Evolutionary conservation across 2,329 filamentous ascomycete species (phyloP).

Genomic region (Ciborinia camelliae): DNA sequence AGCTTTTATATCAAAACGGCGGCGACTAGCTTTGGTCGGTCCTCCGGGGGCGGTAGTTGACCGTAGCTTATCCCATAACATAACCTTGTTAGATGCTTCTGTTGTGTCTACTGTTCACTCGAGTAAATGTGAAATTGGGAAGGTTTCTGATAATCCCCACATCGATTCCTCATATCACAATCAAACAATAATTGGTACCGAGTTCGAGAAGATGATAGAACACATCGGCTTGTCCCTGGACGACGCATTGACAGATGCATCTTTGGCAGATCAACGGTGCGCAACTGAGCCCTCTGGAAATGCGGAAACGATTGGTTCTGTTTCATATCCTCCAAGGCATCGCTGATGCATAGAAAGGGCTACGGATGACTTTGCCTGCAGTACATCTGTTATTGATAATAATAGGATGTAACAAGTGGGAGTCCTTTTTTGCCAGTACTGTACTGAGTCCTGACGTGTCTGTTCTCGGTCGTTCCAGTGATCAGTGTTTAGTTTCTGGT

Average conservation of each 20-base stretch:
- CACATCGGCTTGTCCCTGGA: background rate
- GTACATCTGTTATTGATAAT: background rate
- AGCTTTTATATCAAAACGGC: background rate
- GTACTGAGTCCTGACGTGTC: conserved; percentile 13
- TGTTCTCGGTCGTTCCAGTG: background rate
- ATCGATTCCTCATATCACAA: background rate
- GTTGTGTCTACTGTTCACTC: no score
- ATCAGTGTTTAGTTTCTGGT: conserved; percentile 3
- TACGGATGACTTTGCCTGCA: background rate
- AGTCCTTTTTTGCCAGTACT: background rate
- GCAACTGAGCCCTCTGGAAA: background rate
- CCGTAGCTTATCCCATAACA: background rate
- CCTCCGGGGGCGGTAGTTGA: background rate
- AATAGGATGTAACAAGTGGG: conserved; percentile 6
- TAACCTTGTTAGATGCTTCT: background rate
- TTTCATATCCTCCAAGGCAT: conserved; percentile 1
- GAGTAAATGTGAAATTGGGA: background rate
- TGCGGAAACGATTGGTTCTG: background rate
- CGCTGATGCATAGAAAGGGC: background rate
- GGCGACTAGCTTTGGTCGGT: background rate
- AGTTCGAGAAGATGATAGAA: background rate
- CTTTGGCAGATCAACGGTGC: conserved; percentile 2
- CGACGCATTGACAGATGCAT: background rate
- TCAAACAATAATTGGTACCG: background rate
- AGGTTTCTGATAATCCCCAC: background rate